phyloP scores from a whole-genome alignment of 1,284 basidiomycete genomes.

The Coriolopsis trogii region DNA sequence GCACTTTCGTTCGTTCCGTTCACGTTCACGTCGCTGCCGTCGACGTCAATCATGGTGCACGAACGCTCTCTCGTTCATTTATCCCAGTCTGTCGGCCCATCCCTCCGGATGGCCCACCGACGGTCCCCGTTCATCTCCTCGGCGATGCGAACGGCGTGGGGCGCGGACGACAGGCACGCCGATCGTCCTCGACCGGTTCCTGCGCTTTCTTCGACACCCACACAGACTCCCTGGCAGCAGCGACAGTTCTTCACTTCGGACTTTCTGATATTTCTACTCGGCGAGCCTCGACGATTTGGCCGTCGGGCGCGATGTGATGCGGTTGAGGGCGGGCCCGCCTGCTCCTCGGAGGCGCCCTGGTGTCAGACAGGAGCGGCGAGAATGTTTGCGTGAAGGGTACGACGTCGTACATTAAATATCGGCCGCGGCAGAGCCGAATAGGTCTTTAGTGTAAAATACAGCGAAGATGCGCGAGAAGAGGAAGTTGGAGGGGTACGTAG shows the following conservation, averaged over 20 bases:
- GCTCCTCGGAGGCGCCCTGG: too few species aligned
- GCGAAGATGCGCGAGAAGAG: too few species aligned
- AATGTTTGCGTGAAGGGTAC: not conserved
- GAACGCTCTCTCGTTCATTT: slow-evolving; percentile 1
- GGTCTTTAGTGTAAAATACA: slow-evolving; percentile 9
- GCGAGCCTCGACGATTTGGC: not conserved
- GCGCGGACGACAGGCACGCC: too few species aligned
- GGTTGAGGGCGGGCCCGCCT: not conserved
- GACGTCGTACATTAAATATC: slow-evolving; percentile 11
- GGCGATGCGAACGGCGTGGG: slow-evolving; percentile 1
- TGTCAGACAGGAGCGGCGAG: not conserved
- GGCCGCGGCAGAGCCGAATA: slow-evolving; percentile 16
- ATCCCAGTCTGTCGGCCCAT: not conserved
- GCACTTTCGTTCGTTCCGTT: too few species aligned
- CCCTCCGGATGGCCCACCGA: too few species aligned
- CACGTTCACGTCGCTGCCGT: not conserved
- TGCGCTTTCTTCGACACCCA: too few species aligned
- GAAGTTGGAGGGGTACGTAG: too few species aligned
- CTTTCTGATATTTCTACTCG: too few species aligned
- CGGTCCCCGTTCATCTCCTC: slow-evolving; percentile 4
- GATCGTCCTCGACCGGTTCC: too few species aligned
- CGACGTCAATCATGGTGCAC: not conserved
- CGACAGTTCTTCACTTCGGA: too few species aligned
- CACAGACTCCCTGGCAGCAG: too few species aligned
- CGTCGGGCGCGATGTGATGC: not conserved